Evolutionary conservation across 2,329 filamentous ascomycete genomes (phyloP).

Genomic region (Sodiomyces alkalinus): DNA sequence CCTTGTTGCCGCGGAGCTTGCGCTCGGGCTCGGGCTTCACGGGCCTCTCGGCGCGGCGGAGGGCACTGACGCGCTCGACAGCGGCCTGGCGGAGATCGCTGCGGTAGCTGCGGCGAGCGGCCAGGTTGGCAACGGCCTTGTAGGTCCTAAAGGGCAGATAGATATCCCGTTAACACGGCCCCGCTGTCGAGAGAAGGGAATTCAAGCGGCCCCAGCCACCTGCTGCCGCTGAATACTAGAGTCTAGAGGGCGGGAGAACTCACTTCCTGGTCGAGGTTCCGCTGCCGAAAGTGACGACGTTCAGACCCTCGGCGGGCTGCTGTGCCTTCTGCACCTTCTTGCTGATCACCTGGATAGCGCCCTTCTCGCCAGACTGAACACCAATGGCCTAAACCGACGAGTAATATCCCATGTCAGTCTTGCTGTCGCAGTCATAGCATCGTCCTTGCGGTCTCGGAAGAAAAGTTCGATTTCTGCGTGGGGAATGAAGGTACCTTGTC

Average conservation of each 20-base stretch:
- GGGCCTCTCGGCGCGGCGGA: conserved; percentile 64
- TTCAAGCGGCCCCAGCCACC: conserved; percentile 38
- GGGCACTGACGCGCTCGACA: conserved; percentile 73
- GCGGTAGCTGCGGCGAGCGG: conserved; percentile 77
- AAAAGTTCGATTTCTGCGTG: not conserved
- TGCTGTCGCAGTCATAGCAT: conserved; percentile 8
- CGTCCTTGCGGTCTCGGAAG: conserved; percentile 3
- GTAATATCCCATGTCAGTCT: conserved; percentile 2
- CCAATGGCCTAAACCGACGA: conserved; percentile 55
- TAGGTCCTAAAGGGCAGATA: conserved; percentile 50
- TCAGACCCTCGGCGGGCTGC: conserved; percentile 55
- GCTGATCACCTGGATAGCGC: conserved; percentile 64
- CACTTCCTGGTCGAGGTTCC: conserved; percentile 62
- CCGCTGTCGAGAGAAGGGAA: not conserved
- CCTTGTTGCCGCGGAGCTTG: conserved; percentile 70
- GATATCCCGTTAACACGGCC: conserved; percentile 1
- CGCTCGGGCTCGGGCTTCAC: conserved; percentile 59
- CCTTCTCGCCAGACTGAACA: conserved; percentile 59
- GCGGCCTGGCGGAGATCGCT: conserved; percentile 61
- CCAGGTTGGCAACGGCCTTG: conserved; percentile 69
- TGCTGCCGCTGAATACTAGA: no score
- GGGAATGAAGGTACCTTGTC: conserved; percentile 70
- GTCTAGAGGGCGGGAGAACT: no score
- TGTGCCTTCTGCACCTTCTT: conserved; percentile 65
- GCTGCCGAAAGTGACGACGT: conserved; percentile 53